Percentiles rank a stretch among this genome's conserved stretches.
phyloP scores from a whole-genome alignment of 2,329 filamentous ascomycete species.

The Penicillium sp. region DNA sequence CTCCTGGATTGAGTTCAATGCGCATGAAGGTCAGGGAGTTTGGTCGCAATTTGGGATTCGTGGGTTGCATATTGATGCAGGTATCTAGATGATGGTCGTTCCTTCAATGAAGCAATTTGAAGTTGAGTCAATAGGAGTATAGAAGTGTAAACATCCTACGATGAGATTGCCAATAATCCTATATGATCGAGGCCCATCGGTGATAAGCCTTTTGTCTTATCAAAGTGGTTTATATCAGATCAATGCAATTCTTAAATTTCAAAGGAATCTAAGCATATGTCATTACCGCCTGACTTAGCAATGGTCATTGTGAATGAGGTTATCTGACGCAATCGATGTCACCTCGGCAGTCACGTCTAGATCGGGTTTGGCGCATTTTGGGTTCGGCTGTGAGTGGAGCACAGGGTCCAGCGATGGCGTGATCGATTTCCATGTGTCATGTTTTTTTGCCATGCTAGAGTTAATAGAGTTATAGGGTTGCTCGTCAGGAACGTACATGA shows the following conservation, averaged over 20 bases:
- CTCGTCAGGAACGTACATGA: no score
- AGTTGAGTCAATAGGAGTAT: no score
- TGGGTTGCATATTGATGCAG: constrained; percentile 12
- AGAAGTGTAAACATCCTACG: no score
- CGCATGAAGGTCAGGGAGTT: constrained; percentile 20
- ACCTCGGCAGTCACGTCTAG: background rate
- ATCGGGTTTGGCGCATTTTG: background rate
- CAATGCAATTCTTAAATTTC: background rate
- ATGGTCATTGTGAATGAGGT: background rate
- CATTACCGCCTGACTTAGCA: no score
- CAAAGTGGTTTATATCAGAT: no score
- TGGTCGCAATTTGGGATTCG: constrained; percentile 6
- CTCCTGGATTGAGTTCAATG: constrained; percentile 3
- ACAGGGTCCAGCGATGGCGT: constrained; percentile 18
- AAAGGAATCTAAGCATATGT: background rate
- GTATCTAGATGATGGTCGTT: constrained; percentile 17
- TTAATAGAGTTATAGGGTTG: no score
- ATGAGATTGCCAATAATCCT: no score
- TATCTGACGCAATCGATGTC: background rate
- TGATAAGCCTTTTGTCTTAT: no score
- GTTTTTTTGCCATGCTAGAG: no score
- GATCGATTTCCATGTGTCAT: constrained; percentile 28
- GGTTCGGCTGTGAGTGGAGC: background rate
- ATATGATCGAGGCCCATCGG: no score
- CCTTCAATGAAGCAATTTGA: no score